These are phyloP conservation scores for Verruconis gallopava DNA, from an alignment of 2,329 filamentous ascomycete species.

Conservation along the genomic window DNA sequence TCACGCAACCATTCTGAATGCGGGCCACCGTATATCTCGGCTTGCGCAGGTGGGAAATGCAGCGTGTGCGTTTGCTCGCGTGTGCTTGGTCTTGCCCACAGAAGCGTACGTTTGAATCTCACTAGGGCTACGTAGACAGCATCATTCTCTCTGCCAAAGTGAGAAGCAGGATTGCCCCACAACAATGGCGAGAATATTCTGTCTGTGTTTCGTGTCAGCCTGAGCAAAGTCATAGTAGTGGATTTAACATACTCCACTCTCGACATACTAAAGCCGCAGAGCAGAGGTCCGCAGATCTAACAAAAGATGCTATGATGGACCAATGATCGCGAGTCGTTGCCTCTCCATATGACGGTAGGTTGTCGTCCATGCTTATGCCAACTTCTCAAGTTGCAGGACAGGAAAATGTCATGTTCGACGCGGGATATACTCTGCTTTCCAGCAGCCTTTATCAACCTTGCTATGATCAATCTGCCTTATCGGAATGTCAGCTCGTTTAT, in stretches of 20 bases:
- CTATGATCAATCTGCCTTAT: too few relatives aligned
- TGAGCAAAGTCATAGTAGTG: background rate
- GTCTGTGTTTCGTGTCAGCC: background rate
- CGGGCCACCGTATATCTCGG: conserved; percentile 47
- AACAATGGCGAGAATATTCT: conserved; percentile 44
- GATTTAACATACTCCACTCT: conserved; percentile 37
- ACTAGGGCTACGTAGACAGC: conserved; percentile 48
- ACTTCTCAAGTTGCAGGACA: too few relatives aligned
- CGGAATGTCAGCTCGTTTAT: too few relatives aligned
- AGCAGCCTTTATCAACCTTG: too few relatives aligned
- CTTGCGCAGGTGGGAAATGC: conserved; percentile 46
- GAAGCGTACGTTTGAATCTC: conserved; percentile 44
- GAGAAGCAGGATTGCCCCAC: conserved; percentile 50
- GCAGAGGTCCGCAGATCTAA: conserved; percentile 43
- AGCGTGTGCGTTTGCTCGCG: conserved; percentile 47
- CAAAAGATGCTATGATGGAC: conserved; percentile 42
- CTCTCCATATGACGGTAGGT: conserved; percentile 47
- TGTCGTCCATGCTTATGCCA: conserved; percentile 49
- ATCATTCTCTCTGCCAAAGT: conserved; percentile 48
- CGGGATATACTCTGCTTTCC: too few relatives aligned
- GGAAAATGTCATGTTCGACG: too few relatives aligned
- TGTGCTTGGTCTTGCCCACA: conserved; percentile 38
- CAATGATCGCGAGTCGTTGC: conserved; percentile 43
- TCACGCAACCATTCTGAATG: conserved; percentile 47
- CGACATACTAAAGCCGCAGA: conserved; percentile 42